Base-by-base conservation (phyloP, 257 asterid species). In the Petunia axillaris region DNA sequence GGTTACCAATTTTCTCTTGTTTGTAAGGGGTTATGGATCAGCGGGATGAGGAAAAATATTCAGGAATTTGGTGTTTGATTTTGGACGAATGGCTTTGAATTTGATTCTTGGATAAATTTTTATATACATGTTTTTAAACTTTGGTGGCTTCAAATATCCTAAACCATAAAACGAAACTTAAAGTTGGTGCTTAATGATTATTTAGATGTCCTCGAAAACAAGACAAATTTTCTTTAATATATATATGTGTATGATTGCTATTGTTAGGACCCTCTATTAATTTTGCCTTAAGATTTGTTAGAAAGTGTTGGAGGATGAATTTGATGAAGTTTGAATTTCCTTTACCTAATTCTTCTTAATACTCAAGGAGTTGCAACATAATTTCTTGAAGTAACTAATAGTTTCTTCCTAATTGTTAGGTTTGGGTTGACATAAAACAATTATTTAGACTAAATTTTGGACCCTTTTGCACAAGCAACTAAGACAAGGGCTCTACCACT, bases 321-420 rank as follows among this genome's bases (percentile, higher is more conserved):
- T 67, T 68, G 39, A 65, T 65, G 14, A 67, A 68, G 15, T 16
- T 48, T 71, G 60, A 71, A 48, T 25, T 25, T 0, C 58, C 77
- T 71, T 71, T 59, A 71, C 77, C 77, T 25, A 70, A 70, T 70
- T 46, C 77, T 70, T 46, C 59, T 44, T 25, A 46, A 48, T 71
- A 46, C 43, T 48, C 58, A 44, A 46, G 16, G 15, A 25, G 10
- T 16, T 46, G 59, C 41, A 46, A 70, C 8, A 1, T 39, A 71
- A 71, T 48, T 46, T 71, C 44, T 25, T 25, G 25, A 38, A 64
- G 64, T 6, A 7, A 25, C 40, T 5, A 66, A 57, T 55, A 70
- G 2, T 10, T 71, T 71, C 77, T 81, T 85, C 83, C 87, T 81
- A 82, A 83, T 59, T 85, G 83, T 91, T 25, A 37, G 95, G 93